Conservation (phyloP, 768 basidiomycete genomes). For the Suillus clintonianus region DNA sequence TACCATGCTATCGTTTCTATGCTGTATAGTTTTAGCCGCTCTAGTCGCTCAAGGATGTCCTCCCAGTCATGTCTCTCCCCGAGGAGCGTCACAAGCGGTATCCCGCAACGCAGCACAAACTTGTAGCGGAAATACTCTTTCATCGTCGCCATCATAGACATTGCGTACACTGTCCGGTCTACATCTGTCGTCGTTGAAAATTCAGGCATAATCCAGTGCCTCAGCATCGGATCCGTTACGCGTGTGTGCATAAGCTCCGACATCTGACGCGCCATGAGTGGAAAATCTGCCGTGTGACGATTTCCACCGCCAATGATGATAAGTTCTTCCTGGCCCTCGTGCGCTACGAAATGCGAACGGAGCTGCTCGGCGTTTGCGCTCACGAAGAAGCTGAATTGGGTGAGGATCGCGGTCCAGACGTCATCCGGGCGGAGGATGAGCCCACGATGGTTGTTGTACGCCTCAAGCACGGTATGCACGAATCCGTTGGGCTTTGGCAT, state of each 20-base stretch:
- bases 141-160: conserved; percentile 31
- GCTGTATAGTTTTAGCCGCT: conserved; percentile 22
- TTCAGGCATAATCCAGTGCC: conserved; percentile 29
- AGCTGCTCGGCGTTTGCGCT: conserved; percentile 34
- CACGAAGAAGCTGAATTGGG: conserved; percentile 38
- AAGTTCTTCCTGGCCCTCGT: conserved; percentile 30
- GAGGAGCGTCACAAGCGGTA: conserved; percentile 20
- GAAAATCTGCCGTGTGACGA: conserved; percentile 28
- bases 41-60: conserved; percentile 18
- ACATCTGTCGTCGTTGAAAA: conserved; percentile 32
- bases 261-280: conserved; percentile 25
- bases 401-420: conserved; percentile 44
- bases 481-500: conserved; percentile 30
- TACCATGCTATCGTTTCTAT: conserved; percentile 18
- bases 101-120: conserved; percentile 12
- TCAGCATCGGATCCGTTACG: conserved; percentile 23
- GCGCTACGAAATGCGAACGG: conserved; percentile 35
- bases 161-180: conserved; percentile 26
- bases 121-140: conserved; percentile 22
- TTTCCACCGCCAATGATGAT: conserved; percentile 17
- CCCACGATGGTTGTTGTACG: conserved; percentile 37
- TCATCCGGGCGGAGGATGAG: conserved; percentile 45
- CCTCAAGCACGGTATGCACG: conserved; percentile 32
- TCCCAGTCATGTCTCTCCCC: conserved; percentile 25
- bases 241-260: conserved; percentile 22